These are phyloP conservation scores for Cicer yamashitae DNA, from an alignment of 306 rosid species.

Conservation along the genomic window DNA sequence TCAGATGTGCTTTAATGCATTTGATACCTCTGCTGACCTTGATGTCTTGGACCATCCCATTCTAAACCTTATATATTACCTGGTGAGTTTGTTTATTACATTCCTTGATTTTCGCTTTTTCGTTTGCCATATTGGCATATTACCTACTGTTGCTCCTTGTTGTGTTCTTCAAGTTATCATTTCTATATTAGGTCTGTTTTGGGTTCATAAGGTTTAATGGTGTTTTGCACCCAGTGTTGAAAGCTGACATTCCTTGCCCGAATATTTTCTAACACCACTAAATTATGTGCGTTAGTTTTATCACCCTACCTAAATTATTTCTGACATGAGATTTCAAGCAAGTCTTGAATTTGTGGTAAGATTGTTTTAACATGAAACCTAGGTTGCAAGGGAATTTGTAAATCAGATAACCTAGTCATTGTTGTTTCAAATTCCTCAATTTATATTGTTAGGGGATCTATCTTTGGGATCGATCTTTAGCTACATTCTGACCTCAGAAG, in stretches of 20 bases:
- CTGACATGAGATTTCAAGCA: slow-evolving; percentile 17
- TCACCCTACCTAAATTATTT: slow-evolving; percentile 25
- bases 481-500: slow-evolving; percentile 1
- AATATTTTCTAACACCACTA: slow-evolving; percentile 8
- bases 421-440: slow-evolving; percentile 27
- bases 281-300: slow-evolving; percentile 26
- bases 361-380: slow-evolving; percentile 22
- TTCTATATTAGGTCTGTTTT: slow-evolving; percentile 17
- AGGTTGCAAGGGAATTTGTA: slow-evolving; percentile 14
- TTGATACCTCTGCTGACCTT: slow-evolving; percentile 82
- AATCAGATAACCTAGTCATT: slow-evolving; percentile 31
- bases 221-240: slow-evolving; percentile 21
- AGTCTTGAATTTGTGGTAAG: slow-evolving; percentile 20
- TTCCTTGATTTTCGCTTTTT: neutral
- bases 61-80: slow-evolving; percentile 81
- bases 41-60: slow-evolving; percentile 94
- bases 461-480: neutral
- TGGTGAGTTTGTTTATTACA: slow-evolving; percentile 64
- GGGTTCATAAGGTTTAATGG: slow-evolving; percentile 3
- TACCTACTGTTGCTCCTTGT: slow-evolving; percentile 13
- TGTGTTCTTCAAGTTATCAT: slow-evolving; percentile 29
- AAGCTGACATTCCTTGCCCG: slow-evolving; percentile 11
- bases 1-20: slow-evolving; percentile 91
- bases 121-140: neutral
- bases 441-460: slow-evolving; percentile 5